A percentile compares a stretch with the other conserved stretches of the same genome.
Evolutionary conservation across 331 rosid genomes (phyloP).

Genomic region (Dryas integrifolia): DNA sequence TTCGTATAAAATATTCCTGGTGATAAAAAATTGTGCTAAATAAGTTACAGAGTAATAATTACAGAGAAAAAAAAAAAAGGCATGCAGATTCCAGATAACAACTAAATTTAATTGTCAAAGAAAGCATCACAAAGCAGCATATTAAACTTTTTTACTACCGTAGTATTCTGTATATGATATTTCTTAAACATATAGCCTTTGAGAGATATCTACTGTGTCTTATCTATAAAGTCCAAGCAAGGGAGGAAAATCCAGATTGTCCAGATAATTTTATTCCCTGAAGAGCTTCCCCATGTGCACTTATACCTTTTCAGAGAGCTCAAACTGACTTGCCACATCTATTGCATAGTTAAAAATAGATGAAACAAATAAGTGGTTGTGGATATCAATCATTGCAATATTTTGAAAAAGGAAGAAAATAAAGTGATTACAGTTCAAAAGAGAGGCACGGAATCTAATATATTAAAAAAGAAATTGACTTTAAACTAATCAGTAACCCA

Average conservation of each 20-base stretch:
- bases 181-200: neutral
- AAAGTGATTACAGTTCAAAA: conserved; percentile 40
- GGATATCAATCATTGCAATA: conserved; percentile 43
- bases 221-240: conserved; percentile 33
- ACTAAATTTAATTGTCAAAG: neutral
- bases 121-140: neutral
- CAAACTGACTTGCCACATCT: conserved; percentile 35
- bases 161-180: neutral
- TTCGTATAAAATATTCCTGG: conserved; percentile 73
- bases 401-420: conserved; percentile 22
- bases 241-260: conserved; percentile 29
- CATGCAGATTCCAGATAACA: conserved; percentile 11
- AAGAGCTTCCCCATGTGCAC: conserved; percentile 55
- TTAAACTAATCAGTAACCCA: conserved; percentile 35
- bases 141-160: conserved; percentile 17
- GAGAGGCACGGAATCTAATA: conserved; percentile 29
- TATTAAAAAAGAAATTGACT: conserved; percentile 32
- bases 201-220: conserved; percentile 29
- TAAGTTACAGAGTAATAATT: conserved; percentile 1
- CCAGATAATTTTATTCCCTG: conserved; percentile 36
- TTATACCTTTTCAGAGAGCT: conserved; percentile 33
- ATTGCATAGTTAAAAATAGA: conserved; percentile 30
- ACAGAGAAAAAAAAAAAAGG: neutral
- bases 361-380: conserved; percentile 30
- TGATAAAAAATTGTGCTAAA: neutral